These are phyloP conservation scores for Epichloe uncinata DNA, from an alignment of 2,329 filamentous ascomycete species.

Conservation along the genomic window DNA sequence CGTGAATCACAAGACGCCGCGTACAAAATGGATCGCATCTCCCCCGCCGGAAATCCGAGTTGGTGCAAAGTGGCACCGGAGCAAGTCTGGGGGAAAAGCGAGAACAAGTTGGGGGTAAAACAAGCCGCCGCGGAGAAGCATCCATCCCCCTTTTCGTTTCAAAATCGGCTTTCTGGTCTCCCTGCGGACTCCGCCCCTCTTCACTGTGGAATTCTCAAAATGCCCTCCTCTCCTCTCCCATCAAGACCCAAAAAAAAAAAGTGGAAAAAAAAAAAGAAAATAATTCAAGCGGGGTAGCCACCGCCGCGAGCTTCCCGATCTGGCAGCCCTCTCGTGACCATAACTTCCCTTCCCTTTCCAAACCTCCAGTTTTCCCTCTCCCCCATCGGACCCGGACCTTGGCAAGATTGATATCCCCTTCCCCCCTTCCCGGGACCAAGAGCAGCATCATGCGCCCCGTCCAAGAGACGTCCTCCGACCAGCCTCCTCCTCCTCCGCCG, in stretches of 20 bases:
- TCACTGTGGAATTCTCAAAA: not conserved
- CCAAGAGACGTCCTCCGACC: not conserved
- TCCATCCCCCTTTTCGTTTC: too few relatives aligned
- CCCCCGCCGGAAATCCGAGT: not conserved
- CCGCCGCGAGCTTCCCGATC: not conserved
- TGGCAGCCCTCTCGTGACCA: not conserved
- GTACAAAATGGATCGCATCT: not conserved
- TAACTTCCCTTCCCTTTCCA: not conserved
- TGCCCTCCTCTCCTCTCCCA: not conserved
- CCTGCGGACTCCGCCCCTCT: not conserved
- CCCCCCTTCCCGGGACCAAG: too few relatives aligned
- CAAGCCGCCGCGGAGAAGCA: not conserved
- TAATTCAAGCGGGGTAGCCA: not conserved
- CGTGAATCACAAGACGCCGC: not conserved
- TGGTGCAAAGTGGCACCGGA: not conserved
- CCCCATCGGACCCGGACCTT: too few relatives aligned
- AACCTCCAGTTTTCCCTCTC: not conserved
- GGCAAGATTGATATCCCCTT: too few relatives aligned
- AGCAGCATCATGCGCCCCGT: not conserved
- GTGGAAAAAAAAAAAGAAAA: not conserved
- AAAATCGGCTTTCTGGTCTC: not conserved
- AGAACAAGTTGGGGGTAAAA: too few relatives aligned
- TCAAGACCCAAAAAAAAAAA: not conserved
- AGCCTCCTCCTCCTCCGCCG: constrained; percentile 1
- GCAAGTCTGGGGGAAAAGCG: not conserved